Conservation (phyloP, 371 early-diverging fungal genomes). For the Zopfochytrium polystomum region DNA sequence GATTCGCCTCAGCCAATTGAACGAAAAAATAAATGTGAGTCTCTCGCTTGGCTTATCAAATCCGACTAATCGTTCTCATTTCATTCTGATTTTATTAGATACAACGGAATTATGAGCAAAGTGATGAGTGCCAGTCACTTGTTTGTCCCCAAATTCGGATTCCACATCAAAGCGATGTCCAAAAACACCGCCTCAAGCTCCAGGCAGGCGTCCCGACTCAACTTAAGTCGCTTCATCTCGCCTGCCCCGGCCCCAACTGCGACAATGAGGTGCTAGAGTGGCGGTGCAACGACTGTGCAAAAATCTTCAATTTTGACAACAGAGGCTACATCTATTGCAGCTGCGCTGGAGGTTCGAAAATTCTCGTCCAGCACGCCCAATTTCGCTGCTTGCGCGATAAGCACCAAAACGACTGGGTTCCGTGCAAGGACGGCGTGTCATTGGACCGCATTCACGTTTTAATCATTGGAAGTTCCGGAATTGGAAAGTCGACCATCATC, state of each 20-base stretch:
- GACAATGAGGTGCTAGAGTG: background rate
- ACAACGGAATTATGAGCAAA: background rate
- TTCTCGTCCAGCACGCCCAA: background rate
- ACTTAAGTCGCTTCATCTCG: background rate
- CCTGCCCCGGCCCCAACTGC: background rate
- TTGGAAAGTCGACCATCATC: conserved; percentile 11
- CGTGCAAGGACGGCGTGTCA: background rate
- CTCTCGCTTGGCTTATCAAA: too few relatives aligned
- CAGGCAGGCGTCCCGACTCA: background rate
- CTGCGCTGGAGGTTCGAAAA: background rate
- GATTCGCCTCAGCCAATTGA: too few relatives aligned
- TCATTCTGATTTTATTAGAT: background rate
- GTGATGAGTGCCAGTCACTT: background rate
- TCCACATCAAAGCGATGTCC: background rate
- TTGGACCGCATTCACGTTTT: background rate
- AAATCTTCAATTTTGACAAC: background rate
- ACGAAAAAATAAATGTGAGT: too few relatives aligned
- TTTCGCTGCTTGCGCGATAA: background rate
- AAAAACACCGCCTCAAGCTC: too few relatives aligned
- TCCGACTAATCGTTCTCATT: background rate
- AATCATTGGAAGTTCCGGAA: conserved; percentile 3
- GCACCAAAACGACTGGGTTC: background rate
- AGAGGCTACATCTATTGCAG: background rate
- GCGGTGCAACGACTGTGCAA: background rate
- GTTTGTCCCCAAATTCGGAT: background rate